phyloP scores from a whole-genome alignment of 2,329 filamentous ascomycete genomes.

The Hypoxylon sp. region DNA sequence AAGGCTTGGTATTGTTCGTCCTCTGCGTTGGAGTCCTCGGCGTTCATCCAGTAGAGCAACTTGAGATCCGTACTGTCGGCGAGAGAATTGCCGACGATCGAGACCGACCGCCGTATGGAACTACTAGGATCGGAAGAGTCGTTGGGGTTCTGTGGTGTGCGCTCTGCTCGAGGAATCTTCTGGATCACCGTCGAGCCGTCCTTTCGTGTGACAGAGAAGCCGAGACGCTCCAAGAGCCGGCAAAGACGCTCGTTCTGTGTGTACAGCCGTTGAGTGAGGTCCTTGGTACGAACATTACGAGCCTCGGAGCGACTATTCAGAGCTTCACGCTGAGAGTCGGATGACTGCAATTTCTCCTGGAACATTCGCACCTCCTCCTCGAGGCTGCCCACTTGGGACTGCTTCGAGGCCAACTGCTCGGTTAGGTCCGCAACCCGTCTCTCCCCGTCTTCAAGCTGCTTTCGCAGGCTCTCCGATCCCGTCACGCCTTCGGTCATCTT shows the following conservation, averaged over 20 bases:
- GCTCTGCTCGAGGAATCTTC: conserved; percentile 69
- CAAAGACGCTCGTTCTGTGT: conserved; percentile 84
- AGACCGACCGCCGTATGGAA: conserved; percentile 62
- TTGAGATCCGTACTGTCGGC: conserved; percentile 72
- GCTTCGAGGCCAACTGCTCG: conserved; percentile 75
- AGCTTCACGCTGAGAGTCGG: conserved; percentile 60
- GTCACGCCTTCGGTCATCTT: conserved; percentile 85
- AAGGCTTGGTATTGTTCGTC: conserved; percentile 77
- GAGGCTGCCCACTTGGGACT: conserved; percentile 76
- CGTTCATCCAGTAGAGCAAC: conserved; percentile 83
- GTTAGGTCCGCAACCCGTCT: conserved; percentile 71
- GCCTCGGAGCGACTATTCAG: conserved; percentile 69
- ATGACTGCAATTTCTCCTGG: conserved; percentile 68
- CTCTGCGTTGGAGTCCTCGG: conserved; percentile 70
- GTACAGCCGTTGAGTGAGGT: conserved; percentile 84
- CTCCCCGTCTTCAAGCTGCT: conserved; percentile 79
- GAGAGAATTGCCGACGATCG: conserved; percentile 60
- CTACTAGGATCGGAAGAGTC: conserved; percentile 64
- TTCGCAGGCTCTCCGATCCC: conserved; percentile 79
- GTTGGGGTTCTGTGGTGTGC: conserved; percentile 63
- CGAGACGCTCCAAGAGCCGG: conserved; percentile 83
- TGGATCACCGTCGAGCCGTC: conserved; percentile 78
- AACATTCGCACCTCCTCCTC: conserved; percentile 77
- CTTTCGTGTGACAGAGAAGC: conserved; percentile 80
- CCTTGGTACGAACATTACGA: conserved; percentile 77